Base-by-base conservation (phyloP, 2,329 filamentous ascomycete species). In the Phaeoacremonium minimum region DNA sequence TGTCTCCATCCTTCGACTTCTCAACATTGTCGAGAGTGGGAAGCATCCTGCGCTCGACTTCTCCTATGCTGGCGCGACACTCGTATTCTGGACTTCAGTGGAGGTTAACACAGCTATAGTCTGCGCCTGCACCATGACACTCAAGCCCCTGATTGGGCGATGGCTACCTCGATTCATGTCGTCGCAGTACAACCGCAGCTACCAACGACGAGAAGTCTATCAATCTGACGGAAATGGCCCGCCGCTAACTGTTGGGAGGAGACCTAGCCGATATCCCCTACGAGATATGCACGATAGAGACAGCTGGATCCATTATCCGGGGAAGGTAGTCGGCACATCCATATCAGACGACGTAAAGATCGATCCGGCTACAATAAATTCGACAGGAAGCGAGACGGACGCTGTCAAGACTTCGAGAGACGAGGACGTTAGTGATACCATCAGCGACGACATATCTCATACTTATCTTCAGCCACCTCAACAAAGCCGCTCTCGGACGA, bases 81-180 rank as follows among this genome's bases (percentile, higher is more conserved):
- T 60, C 30, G 50, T 55, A 22, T 57, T 52, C 42, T 60, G 58
- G 56, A 61, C 57, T n/a, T 42, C 43, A 9, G 45, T 60, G 39
- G 59, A 64, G 32, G 53, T 60, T 39, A 59, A 60, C 45, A 46
- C 55, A 5, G 53, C 55, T 36, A 59, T 64, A 22, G 45, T 51
- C 7, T 60, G 58, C 38, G 59, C 60, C 26, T 60, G 55, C 44
- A 50, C 60, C 29, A 58, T 60, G 37, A 62, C 59, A 6, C 50
- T 64, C 9, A 64, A 63, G 32, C 61, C 61, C 2, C 49, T 63
- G 12, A 45, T 60, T 18, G 60, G 63, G 19, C 62, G 53, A 17
- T 30, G 18, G 30, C 28, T 37, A 19, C 35, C 35, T n/a, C n/a
- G n/a, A n/a, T 9, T n/a, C 2, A 26, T 26, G 22, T 9, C n/a